phyloP scores from a whole-genome alignment of 108 stramenopile species.

The Cylindrotheca closterium region DNA sequence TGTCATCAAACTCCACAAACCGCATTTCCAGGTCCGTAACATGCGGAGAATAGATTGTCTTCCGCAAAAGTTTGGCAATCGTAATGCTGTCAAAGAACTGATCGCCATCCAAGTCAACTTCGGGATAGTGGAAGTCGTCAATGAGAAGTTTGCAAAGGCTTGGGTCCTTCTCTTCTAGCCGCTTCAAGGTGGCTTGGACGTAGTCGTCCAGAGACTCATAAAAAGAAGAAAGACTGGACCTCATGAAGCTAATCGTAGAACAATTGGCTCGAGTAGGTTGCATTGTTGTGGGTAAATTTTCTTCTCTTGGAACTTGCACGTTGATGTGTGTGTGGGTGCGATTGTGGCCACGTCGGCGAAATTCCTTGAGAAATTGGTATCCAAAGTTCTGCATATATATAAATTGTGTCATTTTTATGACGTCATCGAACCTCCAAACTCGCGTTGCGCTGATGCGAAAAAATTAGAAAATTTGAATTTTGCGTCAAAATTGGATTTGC shows the following conservation, averaged over 20 bases:
- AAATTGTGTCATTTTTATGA: too few relatives aligned
- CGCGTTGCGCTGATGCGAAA: too few relatives aligned
- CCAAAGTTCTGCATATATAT: too few relatives aligned
- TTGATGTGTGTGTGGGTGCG: too few relatives aligned
- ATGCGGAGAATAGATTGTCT: slow-evolving; percentile 4
- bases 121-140: slow-evolving; percentile 25
- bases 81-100: slow-evolving; percentile 4
- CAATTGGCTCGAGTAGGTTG: too few relatives aligned
- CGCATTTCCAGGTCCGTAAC: slow-evolving; percentile 10
- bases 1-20: slow-evolving; percentile 18
- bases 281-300: too few relatives aligned
- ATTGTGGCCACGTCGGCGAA: too few relatives aligned
- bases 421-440: too few relatives aligned
- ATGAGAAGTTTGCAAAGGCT: slow-evolving; percentile 7
- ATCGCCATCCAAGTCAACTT: slow-evolving; percentile 12
- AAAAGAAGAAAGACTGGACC: neutral
- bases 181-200: neutral
- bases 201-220: slow-evolving; percentile 10
- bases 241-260: neutral
- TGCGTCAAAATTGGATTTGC: too few relatives aligned
- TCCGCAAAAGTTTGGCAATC: slow-evolving; percentile 6
- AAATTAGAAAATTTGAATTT: too few relatives aligned
- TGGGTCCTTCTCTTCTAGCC: slow-evolving; percentile 2
- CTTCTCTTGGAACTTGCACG: too few relatives aligned
- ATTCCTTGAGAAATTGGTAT: too few relatives aligned